Evolutionary conservation across 208 protist genomes (phyloP), one percentile per base, ranked within the genome.

Genomic region (Trypanosoma scelopori): DNA sequence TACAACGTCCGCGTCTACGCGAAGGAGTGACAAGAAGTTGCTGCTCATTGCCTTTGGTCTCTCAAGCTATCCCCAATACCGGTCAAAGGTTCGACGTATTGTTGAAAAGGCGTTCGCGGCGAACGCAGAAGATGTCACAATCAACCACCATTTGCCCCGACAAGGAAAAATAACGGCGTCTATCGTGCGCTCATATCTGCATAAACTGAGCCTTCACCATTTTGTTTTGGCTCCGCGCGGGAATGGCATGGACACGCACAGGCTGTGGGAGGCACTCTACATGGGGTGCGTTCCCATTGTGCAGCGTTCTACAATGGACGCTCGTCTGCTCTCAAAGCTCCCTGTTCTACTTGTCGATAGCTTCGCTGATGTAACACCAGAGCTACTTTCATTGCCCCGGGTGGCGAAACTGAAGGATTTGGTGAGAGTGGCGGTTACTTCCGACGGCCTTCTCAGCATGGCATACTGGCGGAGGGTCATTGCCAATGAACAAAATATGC

Each of bases 211-310:
- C 0, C 12, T 16, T 4, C 60, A 65, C 39, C 22, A 22, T n/a
- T 65, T 74, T 55, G 66, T 70, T 22, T 16, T 61, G 12, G 59
- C 73, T 15, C 73, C 73, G 20, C 16, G 25, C 12, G 73, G 73
- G 28, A 60, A 74, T 46, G 73, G 73, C 2, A 43, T 74, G 32
- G 73, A 78, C 55, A 74, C 73, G 49, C 67, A 74, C 49, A 27
- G 73, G 11, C 50, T 78, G 20, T 78, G 73, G 73, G 73, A 78
- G 25, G 18, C 58, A 22, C 56, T 78, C 15, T 43, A 50, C n/a
- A 56, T 74, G 42, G 61, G 65, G 15, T 37, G 46, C 30, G 46
- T 70, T 6, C 67, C 73, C 7, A 52, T 78, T 51, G 67, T 74
- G 13, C 2, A 70, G 51, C 52, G 47, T 18, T 76, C 70, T 23